Conservation (phyloP, 768 basidiomycete species). For the Rhodosporidiobolus sp. region DNA sequence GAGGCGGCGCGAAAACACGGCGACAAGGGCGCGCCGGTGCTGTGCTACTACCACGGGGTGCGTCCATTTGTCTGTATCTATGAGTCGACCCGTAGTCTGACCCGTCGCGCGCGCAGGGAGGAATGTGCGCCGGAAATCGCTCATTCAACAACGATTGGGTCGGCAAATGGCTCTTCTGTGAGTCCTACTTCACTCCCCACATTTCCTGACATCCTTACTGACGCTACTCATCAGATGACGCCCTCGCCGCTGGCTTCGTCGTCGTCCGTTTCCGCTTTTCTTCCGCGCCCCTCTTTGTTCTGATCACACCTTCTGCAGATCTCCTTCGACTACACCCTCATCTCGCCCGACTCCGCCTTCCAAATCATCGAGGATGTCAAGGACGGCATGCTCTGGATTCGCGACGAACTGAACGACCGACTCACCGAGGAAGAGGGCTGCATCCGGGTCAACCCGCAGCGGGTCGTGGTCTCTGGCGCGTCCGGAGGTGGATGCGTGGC, state of each 20-base stretch:
- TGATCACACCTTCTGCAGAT: not conserved
- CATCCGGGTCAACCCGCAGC: not conserved
- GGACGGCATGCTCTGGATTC: conserved; percentile 1
- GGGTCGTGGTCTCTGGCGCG: not conserved
- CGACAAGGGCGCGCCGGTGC: not conserved
- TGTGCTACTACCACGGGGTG: conserved; percentile 6
- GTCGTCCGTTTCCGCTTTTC: not conserved
- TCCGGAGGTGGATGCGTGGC: not conserved
- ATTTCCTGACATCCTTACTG: not conserved
- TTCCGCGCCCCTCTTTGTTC: not conserved
- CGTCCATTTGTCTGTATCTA: rapidly evolving
- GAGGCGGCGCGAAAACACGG: not conserved
- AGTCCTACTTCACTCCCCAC: not conserved
- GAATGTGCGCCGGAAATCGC: not conserved
- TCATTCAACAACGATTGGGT: not conserved
- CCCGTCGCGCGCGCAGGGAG: not conserved
- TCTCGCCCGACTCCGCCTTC: not conserved
- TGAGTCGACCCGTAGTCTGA: no score
- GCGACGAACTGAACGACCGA: not conserved
- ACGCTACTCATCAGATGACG: not conserved
- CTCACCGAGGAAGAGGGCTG: not conserved
- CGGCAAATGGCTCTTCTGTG: not conserved
- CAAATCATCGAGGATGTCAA: conserved; percentile 1
- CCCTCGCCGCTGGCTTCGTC: not conserved
- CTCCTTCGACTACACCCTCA: conserved; percentile 16